Conservation (phyloP, 2,329 filamentous ascomycete species). For the Coniochaeta pulveracea region DNA sequence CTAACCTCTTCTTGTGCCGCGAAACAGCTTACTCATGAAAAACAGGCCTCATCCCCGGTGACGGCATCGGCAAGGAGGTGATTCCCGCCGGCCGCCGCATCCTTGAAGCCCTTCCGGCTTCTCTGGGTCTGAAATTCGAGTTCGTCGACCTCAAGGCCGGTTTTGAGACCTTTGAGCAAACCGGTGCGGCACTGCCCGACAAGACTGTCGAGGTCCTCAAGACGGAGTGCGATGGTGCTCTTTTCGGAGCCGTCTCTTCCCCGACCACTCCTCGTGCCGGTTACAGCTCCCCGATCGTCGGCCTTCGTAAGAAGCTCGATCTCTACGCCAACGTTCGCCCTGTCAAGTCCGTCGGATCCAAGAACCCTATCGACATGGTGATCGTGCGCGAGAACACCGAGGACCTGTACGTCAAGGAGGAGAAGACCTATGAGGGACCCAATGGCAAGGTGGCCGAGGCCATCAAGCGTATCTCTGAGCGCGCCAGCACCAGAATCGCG, state of each 20-base stretch:
- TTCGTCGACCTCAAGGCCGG: constrained; percentile 90
- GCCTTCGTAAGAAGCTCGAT: constrained; percentile 86
- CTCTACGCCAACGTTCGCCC: constrained; percentile 96
- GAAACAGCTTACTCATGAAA: background rate
- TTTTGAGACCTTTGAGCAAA: constrained; percentile 86
- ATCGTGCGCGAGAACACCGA: constrained; percentile 99
- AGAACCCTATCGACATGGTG: constrained; percentile 79
- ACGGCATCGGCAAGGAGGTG: constrained; percentile 97
- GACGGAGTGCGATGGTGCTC: constrained; percentile 85
- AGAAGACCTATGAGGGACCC: constrained; percentile 66
- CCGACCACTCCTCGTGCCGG: constrained; percentile 82
- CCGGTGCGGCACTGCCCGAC: constrained; percentile 78
- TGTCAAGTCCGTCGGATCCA: constrained; percentile 67
- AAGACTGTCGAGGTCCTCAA: constrained; percentile 82
- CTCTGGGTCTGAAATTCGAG: constrained; percentile 84
- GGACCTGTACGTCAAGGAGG: constrained; percentile 96
- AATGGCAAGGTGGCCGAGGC: constrained; percentile 87
- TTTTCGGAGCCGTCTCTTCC: constrained; percentile 93
- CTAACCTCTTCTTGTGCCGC: background rate
- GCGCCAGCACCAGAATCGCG: constrained; percentile 75
- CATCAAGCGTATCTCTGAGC: constrained; percentile 91
- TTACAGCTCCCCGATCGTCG: constrained; percentile 94
- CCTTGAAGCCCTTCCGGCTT: constrained; percentile 85
- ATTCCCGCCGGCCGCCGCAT: constrained; percentile 88
- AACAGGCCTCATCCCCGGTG: constrained; percentile 86